Evolutionary conservation across 2,329 filamentous ascomycete species (phyloP).

Genomic region (Chrysoporthe deuterocubensis): DNA sequence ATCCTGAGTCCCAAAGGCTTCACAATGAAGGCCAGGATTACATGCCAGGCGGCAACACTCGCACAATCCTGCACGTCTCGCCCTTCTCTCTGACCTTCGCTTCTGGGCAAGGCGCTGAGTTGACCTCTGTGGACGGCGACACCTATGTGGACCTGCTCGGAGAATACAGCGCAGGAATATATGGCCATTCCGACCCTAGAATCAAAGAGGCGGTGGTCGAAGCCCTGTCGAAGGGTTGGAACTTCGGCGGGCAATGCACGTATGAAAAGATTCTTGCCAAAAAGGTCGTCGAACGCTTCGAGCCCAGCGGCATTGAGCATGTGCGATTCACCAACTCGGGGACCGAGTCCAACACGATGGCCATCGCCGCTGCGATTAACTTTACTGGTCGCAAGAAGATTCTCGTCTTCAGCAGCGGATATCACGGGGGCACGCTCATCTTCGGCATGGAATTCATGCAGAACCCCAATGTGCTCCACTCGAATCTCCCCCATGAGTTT

Average conservation of each 20-base stretch:
- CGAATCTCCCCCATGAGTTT: constrained; percentile 48
- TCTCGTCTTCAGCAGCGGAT: constrained; percentile 52
- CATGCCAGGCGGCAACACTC: constrained; percentile 52
- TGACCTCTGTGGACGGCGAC: constrained; percentile 47
- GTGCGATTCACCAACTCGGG: constrained; percentile 68
- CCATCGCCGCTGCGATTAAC: constrained; percentile 54
- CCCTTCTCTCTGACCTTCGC: constrained; percentile 44
- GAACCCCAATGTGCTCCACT: constrained; percentile 50
- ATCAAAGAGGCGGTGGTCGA: constrained; percentile 46
- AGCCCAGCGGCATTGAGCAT: constrained; percentile 58
- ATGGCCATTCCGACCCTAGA: constrained; percentile 60
- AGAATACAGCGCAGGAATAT: constrained; percentile 65
- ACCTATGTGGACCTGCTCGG: constrained; percentile 60
- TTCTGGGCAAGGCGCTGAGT: constrained; percentile 39
- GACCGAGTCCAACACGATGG: constrained; percentile 65
- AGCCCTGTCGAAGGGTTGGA: no score
- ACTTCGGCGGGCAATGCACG: no score
- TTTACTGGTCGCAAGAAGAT: constrained; percentile 50
- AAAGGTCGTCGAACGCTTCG: constrained; percentile 5
- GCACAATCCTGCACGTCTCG: constrained; percentile 45
- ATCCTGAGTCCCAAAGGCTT: constrained; percentile 51
- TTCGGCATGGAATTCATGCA: constrained; percentile 40
- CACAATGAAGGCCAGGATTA: constrained; percentile 43
- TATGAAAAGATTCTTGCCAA: no score
- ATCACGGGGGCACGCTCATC: constrained; percentile 52